Conservation (phyloP, 768 basidiomycete genomes). For the Russula griseocarnosa region DNA sequence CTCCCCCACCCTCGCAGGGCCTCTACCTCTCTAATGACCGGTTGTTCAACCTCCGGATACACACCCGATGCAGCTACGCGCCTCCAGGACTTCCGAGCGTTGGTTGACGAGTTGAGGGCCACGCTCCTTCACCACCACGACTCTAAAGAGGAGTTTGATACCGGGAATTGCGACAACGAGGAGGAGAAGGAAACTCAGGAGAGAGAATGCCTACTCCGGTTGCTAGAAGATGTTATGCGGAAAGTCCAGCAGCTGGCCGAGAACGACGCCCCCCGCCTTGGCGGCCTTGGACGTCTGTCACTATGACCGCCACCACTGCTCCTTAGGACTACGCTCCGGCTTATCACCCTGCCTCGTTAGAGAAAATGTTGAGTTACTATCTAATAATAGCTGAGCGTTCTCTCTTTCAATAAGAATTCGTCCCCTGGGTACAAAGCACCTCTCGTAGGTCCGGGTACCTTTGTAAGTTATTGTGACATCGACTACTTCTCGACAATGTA, state of each 20-base stretch:
- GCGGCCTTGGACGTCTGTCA: not conserved
- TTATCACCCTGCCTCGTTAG: not conserved
- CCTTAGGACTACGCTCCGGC: not conserved
- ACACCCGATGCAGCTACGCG: conserved; percentile 10
- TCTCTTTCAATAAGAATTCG: not conserved
- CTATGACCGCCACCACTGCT: not conserved
- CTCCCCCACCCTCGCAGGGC: not conserved
- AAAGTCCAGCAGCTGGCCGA: conserved; percentile 7
- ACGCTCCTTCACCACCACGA: conserved; percentile 3
- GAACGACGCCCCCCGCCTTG: not conserved
- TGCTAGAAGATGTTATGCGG: conserved; percentile 21
- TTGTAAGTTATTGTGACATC: not conserved
- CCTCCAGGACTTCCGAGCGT: conserved; percentile 13
- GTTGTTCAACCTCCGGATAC: not conserved
- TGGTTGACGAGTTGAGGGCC: conserved; percentile 17
- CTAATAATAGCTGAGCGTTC: conserved; percentile 2
- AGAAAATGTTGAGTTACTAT: conserved; percentile 1
- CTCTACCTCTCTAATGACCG: not conserved
- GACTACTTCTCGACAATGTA: not conserved
- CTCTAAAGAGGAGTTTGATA: not conserved
- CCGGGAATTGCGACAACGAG: not conserved
- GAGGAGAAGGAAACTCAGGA: not conserved
- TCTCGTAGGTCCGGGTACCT: not conserved
- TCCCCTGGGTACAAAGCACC: not conserved
- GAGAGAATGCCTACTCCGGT: conserved; percentile 12